Evolutionary conservation across 2,329 filamentous ascomycete genomes (phyloP), one percentile per base, ranked within the genome.

Genomic region (Penicillium sp.): DNA sequence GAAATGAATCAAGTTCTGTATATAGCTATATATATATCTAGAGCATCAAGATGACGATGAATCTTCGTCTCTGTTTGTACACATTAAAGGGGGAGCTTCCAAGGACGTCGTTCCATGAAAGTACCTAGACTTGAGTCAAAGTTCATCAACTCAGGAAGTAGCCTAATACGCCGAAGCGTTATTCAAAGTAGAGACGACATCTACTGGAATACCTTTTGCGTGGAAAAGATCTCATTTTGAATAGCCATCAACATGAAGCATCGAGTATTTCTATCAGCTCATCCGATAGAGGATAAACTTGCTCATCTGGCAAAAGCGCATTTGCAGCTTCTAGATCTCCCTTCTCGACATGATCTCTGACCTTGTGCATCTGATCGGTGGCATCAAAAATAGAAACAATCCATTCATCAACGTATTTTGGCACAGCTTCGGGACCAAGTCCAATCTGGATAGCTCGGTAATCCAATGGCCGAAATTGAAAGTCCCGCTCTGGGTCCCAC

Each of bases 381-480:
- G 86, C 82, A 73, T 87, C 85, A 49, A 82, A 77, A 51, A 87
- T 83, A 4, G 70, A 71, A 4, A 78, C 70, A 60, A 86, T 81
- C 76, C 80, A 81, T 37, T 82, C 73, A 33, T 77, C 71, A 3
- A 78, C 72, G 78, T 81, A 86, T 24, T 62, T 69, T 24, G 69
- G 67, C 29, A 78, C 77, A 48, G 83, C 59, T 1, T 66, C 67
- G 2, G 69, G 76, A 1, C 80, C 77, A n/a, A 87, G 79, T 1
- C 84, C 84, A 58, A 87, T 81, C 73, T 87, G 84, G 26, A 87
- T 83, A 63, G 82, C 85, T 37, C 84, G 72, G 63, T 83, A 78
- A 7, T 62, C 67, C 48, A 86, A 56, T 56, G 71, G 75, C 10
- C 67, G 76, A 10, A 86, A 65, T 31, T 67, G 65, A 1, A 79